Conservation (phyloP, 345 rosid species). For the Citrus inodora region DNA sequence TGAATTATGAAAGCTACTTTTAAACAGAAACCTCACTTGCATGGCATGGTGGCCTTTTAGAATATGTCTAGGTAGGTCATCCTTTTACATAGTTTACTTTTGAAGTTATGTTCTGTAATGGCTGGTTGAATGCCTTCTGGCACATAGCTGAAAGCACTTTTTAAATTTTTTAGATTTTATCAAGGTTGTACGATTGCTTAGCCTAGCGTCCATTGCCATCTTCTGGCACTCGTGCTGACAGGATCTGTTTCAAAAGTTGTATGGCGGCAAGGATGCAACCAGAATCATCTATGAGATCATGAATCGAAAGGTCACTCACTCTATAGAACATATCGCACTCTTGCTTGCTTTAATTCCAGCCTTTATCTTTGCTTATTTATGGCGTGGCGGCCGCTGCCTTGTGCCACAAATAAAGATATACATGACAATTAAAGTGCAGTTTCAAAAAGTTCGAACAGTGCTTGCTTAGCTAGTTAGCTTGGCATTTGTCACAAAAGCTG, state of each 20-base stretch:
- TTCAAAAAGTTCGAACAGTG: background rate
- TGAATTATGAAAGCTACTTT: background rate
- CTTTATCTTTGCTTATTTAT: background rate
- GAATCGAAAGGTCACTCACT: too few species aligned
- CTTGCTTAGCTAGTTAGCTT: background rate
- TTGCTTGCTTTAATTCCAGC: background rate
- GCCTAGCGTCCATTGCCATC: background rate
- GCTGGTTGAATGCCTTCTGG: background rate
- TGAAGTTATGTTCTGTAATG: background rate
- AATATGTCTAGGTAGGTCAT: too few species aligned
- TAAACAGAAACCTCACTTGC: too few species aligned
- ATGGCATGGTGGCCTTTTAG: background rate
- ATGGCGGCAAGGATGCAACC: too few species aligned
- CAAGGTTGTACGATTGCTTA: background rate
- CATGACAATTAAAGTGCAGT: background rate
- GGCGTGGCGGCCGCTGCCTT: background rate
- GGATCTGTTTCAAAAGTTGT: too few species aligned
- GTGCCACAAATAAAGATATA: background rate
- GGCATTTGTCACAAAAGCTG: background rate
- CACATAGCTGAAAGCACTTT: background rate
- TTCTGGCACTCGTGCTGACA: too few species aligned
- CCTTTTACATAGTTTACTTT: background rate
- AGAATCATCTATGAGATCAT: too few species aligned
- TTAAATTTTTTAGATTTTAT: background rate
- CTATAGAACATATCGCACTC: accelerated